Conservation (phyloP, 75 land plant genomes). For the Cupressus sempervirens region DNA sequence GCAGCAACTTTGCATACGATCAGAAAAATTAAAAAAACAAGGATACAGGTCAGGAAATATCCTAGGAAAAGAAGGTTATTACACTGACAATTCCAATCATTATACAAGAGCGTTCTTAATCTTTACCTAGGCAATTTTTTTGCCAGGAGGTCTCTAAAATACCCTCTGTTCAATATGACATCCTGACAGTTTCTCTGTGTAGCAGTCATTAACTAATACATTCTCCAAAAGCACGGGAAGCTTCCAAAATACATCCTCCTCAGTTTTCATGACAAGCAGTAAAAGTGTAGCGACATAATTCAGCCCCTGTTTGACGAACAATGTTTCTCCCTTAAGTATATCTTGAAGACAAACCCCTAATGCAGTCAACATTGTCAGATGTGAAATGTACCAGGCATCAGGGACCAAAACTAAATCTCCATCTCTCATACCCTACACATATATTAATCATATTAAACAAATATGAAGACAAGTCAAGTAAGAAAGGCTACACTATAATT, state of each 20-base stretch:
- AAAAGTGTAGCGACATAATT: slow-evolving; percentile 90
- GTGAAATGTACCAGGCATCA: background rate
- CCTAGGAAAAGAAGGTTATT: background rate
- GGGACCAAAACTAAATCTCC: background rate
- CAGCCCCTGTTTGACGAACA: slow-evolving; percentile 54
- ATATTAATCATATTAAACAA: no score
- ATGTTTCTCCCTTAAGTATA: background rate
- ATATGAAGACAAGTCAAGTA: background rate
- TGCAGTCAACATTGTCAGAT: background rate
- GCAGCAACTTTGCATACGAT: slow-evolving; percentile 54
- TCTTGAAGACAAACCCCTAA: background rate
- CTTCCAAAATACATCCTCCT: slow-evolving; percentile 99
- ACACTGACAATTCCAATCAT: background rate
- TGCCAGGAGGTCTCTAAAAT: slow-evolving; percentile 77
- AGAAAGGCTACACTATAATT: background rate
- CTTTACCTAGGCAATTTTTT: slow-evolving; percentile 84
- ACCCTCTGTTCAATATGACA: slow-evolving; percentile 98
- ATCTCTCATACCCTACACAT: background rate
- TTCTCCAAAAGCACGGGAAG: slow-evolving; percentile 89
- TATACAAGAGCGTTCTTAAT: background rate
- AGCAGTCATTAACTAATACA: slow-evolving; percentile 86
- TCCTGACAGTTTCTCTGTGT: no score
- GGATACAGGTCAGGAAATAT: background rate
- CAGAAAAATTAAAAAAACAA: background rate
- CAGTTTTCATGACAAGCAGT: no score